These are phyloP conservation scores for Clarkia xantiana DNA, from an alignment of 345 rosid species.

Conservation along the genomic window DNA sequence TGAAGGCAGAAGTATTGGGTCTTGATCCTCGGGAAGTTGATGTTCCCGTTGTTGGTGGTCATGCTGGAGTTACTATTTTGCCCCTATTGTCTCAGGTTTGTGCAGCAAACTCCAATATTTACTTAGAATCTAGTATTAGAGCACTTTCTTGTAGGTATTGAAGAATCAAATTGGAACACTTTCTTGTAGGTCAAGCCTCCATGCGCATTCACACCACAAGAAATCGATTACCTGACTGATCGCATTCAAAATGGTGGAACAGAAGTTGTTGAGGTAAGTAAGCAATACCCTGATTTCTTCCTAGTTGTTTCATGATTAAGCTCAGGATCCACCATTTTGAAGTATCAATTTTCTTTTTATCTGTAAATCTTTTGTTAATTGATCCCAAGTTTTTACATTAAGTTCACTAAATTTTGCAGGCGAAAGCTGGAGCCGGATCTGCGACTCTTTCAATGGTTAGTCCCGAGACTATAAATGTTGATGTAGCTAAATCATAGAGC, in stretches of 20 bases:
- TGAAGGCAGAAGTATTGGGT: slow-evolving; percentile 91
- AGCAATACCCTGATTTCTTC: not conserved
- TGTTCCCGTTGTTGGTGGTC: slow-evolving; percentile 97
- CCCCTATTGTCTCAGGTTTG: slow-evolving; percentile 84
- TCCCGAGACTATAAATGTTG: not conserved
- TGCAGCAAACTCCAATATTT: too few species aligned
- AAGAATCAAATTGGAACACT: too few species aligned
- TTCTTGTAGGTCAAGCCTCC: slow-evolving; percentile 63
- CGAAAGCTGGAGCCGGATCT: slow-evolving; percentile 96
- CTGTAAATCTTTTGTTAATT: too few species aligned
- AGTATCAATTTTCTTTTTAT: too few species aligned
- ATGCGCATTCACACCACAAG: slow-evolving; percentile 59
- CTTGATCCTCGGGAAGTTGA: slow-evolving; percentile 91
- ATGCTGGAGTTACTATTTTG: slow-evolving; percentile 84
- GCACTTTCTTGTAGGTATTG: too few species aligned
- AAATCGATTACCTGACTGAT: slow-evolving; percentile 70
- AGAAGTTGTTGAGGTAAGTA: slow-evolving; percentile 43
- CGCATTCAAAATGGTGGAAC: slow-evolving; percentile 98
- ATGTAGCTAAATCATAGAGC: too few species aligned
- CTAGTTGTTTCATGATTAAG: too few species aligned
- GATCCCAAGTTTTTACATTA: too few species aligned
- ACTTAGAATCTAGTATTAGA: too few species aligned
- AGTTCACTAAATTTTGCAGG: slow-evolving; percentile 30
- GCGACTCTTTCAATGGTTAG: slow-evolving; percentile 93
- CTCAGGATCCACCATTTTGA: too few species aligned